Evolutionary conservation across 2,329 filamentous ascomycete species (phyloP), one percentile per base, ranked within the genome.

Genomic region (Aureobasidium sp.): DNA sequence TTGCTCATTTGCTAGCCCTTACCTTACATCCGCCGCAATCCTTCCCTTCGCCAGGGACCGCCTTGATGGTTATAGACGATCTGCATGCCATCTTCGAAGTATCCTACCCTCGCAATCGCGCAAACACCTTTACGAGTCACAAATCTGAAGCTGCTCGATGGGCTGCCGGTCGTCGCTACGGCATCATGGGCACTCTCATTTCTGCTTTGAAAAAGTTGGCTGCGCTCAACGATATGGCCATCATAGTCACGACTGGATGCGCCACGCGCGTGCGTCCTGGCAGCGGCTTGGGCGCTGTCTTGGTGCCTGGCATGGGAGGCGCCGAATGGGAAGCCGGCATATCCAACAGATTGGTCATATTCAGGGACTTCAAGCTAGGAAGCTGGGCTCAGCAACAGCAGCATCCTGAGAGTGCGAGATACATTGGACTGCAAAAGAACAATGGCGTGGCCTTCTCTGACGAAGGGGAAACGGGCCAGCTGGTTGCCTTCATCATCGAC

Each of bases 251-350:
- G 53, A 91, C 86, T 41, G 91, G 95, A 71, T 90, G 88, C 63
- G 88, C 87, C 45, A 95, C 90, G n/a, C 88, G 86, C 66, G 87
- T 95, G 75, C 86, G 88, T 64, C 79, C 79, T 4, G 69, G 68
- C 21, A 69, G 65, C 39, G 69, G 70, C 5, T 47, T 69, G 2
- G 86, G 82, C 65, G 88, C 91, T 15, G 83, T 87, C 11, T 77
- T 97, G 53, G 82, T 87, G 59, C 88, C 91, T 16, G 85, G 90
- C 44, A 80, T 97, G 65, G 87, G 87, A 62, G 86, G 88, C 15
- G 80, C 80, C 25, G 84, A 88, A 45, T 97, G 92, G 92, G 91
- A 96, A 64, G 85, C 84, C 65, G 87, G 86, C 36, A 78, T 96
- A 41, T 83, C 85, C 64, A 89, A 85, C 45, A 82, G 91, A 59